Conservation (phyloP, 768 basidiomycete species). For the Infundibulicybe gibba region DNA sequence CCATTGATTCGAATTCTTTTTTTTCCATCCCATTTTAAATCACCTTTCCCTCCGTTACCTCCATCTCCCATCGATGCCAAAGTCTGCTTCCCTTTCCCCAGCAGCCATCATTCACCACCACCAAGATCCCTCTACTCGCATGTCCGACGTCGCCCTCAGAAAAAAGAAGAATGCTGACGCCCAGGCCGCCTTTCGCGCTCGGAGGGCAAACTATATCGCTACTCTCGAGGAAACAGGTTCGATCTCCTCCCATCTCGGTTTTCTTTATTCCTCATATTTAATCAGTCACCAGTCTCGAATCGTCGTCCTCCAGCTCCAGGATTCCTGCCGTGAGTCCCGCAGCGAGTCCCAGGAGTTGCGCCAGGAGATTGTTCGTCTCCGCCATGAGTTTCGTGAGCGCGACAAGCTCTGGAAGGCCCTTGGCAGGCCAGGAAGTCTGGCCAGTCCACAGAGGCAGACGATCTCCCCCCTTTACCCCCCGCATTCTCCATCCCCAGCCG, state of each 20-base stretch:
- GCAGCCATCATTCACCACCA: slow-evolving; percentile 21
- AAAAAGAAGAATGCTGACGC: slow-evolving; percentile 92
- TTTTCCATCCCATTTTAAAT: slow-evolving; percentile 60
- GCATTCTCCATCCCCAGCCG: slow-evolving; percentile 30
- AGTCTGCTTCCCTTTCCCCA: slow-evolving; percentile 29
- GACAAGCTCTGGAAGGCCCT: slow-evolving; percentile 71
- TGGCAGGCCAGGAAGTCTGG: slow-evolving; percentile 62
- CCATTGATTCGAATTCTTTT: slow-evolving; percentile 62
- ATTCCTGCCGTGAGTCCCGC: slow-evolving; percentile 69
- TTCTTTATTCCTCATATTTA: slow-evolving; percentile 9
- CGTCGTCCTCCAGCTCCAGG: slow-evolving; percentile 82
- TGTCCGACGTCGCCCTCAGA: slow-evolving; percentile 67
- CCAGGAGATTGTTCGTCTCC: slow-evolving; percentile 62
- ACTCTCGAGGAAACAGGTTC: slow-evolving; percentile 81
- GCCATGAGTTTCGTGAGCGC: slow-evolving; percentile 63
- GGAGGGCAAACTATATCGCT: slow-evolving; percentile 83
- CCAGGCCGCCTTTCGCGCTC: slow-evolving; percentile 79
- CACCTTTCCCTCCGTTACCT: slow-evolving; percentile 24
- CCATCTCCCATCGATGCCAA: slow-evolving; percentile 32
- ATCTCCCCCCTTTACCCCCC: slow-evolving; percentile 47
- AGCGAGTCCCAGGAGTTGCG: slow-evolving; percentile 58
- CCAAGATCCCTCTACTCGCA: slow-evolving; percentile 33
- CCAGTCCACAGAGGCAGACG: slow-evolving; percentile 48
- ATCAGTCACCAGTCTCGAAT: slow-evolving; percentile 77
- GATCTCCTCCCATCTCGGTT: slow-evolving; percentile 5